These are phyloP conservation scores for Penicillium tannophilum DNA, from an alignment of 495 filamentous ascomycete genomes.

Conservation along the genomic window DNA sequence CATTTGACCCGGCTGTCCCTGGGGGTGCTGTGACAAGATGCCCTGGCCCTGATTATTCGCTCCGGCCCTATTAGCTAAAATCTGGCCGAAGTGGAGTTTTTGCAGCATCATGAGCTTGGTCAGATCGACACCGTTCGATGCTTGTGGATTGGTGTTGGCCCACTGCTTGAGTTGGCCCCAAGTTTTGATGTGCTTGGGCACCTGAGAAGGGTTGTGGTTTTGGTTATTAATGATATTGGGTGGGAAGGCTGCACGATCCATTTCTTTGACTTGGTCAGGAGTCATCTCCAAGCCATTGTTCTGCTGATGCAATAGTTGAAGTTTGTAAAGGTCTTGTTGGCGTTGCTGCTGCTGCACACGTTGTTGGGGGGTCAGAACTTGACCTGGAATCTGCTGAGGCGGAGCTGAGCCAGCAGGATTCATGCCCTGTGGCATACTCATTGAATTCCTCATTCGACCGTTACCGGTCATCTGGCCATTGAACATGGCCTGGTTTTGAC, in stretches of 20 bases:
- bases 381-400: slow-evolving; percentile 37
- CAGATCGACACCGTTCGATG: slow-evolving; percentile 40
- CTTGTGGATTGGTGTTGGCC: slow-evolving; percentile 51
- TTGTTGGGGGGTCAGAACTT: slow-evolving; percentile 41
- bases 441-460: slow-evolving; percentile 33
- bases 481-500: slow-evolving; percentile 41
- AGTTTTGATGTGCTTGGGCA: slow-evolving; percentile 64
- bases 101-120: slow-evolving; percentile 55
- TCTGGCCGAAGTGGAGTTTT: slow-evolving; percentile 53
- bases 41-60: slow-evolving; percentile 31
- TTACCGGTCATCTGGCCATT: slow-evolving; percentile 42
- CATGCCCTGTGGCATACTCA: slow-evolving; percentile 40
- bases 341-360: slow-evolving; percentile 36
- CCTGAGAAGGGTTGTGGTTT: slow-evolving; percentile 23
- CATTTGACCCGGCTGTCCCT: slow-evolving; percentile 35
- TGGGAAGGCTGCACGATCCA: slow-evolving; percentile 49
- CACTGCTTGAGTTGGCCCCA: slow-evolving; percentile 75
- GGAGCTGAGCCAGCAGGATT: slow-evolving; percentile 29
- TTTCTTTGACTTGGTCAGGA: slow-evolving; percentile 45
- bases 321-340: slow-evolving; percentile 37
- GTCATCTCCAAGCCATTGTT: slow-evolving; percentile 47
- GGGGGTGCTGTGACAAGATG: slow-evolving; percentile 24
- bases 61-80: slow-evolving; percentile 30
- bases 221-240: slow-evolving; percentile 38
- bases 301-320: slow-evolving; percentile 43